Base-by-base conservation (phyloP, 345 rosid genomes). In the Pistacia atlantica region DNA sequence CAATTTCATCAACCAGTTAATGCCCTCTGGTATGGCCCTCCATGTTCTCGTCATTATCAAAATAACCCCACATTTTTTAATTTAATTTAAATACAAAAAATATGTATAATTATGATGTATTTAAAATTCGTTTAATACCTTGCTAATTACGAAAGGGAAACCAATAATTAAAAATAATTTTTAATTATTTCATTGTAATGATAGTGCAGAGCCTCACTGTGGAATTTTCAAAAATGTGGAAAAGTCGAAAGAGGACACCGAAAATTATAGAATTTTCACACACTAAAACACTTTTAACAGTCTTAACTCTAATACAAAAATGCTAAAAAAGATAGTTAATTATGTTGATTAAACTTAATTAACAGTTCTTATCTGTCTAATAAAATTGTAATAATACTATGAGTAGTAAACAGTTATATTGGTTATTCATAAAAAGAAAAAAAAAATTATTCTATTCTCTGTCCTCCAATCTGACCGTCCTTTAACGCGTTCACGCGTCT, bases 401-500 rank as follows among this genome's bases (percentile, higher is more conserved):
- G 13, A 45, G 75, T 72, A 3, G 51, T 13, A 59, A 46, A 73
- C 57, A 73, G 57, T 61, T 48, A 28, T 28, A 9, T 18, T 73
- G 28, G 68, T 16, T 17, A 48, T 59, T 8, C 17, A 57, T 4
- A 57, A 16, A n/a, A n/a, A 0, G 4, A 3, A 16, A 16, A 22
- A 5, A 22, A n/a, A 65, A 42, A 3, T 42, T 7, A 0, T 8
- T 11, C 17, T 49, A 31, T 28, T 69, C 20, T 69, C 63, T 11
- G 31, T 42, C 70, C 3, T 56, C 81, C 83, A 80, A 75, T 72
- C 87, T 83, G 88, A 83, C 85, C 81, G 83, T 78, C 78, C 77
- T 72, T 75, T 12, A 85, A 88, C 90, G 90, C 86, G 89, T 82
- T 75, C 78, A 89, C 91, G 95, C 88, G 92, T 83, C 77, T 63